Base-by-base conservation (phyloP, 495 filamentous ascomycete species). In the Astrocystis sublimbata region DNA sequence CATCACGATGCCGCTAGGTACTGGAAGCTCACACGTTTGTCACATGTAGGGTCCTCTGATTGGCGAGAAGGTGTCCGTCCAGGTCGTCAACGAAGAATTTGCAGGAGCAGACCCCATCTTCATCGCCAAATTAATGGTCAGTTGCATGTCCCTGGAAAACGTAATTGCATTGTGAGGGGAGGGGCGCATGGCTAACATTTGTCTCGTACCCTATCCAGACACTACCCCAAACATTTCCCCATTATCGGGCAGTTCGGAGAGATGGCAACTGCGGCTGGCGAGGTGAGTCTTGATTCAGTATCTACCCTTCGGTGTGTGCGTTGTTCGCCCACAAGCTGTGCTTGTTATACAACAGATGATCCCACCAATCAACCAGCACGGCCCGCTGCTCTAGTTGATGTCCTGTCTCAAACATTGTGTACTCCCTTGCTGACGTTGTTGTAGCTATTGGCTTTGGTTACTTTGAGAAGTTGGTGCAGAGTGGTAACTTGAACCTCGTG, bases 261-360 rank as follows among this genome's bases (percentile, higher is more conserved):
- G 94, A 98, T 77, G 94, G 94, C 38, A 93, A 96, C 70, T 98
- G 94, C 78, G 94, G 94, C 65, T 98, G 94, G 93, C 84, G 94
- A 88, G 94, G 93, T 97, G 84, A 72, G 74, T 78, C n/a, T 24
- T 19, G 45, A 26, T 6, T 40, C 33, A 35, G 21, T 41, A 62
- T 43, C 63, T 23, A 66, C 45, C 35, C 35, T 36, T 6, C 58
- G 55, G 7, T n/a, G 28, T 35, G 49, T 13, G 0, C n/a, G 4
- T 15, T 30, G 2, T 42, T 9, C 12, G 10, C 43, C 36, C n/a
- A n/a, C n/a, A n/a, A n/a, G n/a, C n/a, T n/a, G n/a, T 43, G 36
- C 26, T 58, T n/a, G 26, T 12, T 15, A 10, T 9, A 47, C 15
- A 24, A 45, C 24, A 40, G 17, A 6, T 50, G 6, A 2, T 24